Base-by-base conservation (phyloP, 208 protist genomes). In the Leishmania tarentolae region DNA sequence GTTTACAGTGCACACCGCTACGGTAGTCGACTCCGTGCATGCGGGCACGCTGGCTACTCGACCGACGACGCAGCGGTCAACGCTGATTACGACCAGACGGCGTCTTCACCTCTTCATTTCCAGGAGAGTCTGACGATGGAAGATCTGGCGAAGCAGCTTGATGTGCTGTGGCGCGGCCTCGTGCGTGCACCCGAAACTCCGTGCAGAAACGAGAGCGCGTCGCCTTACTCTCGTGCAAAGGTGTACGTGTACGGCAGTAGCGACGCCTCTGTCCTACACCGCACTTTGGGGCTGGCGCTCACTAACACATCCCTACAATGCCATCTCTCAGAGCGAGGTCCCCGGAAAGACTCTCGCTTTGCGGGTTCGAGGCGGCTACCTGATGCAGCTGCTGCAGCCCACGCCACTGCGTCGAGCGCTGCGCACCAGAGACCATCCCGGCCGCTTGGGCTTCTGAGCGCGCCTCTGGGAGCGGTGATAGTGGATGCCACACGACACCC, bases 211-310 rank as follows among this genome's bases (percentile, higher is more conserved):
- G 46, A 76, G 31, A 35, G 4, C 50, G 72, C 21, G 19, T 7
- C 50, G 35, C 50, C 19, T 47, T 35, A 35, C n/a, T 19, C 35
- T 37, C 52, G 53, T 9, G 42, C 74, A 8, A 61, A 78, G 74
- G 86, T 96, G 70, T 94, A 90, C 65, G 72, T 80, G 9, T 96
- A 96, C 79, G 93, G 93, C 65, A 87, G 74, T 68, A 75, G 50
- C 21, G 93, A 96, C 74, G 74, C 56, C 13, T 61, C 81, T 50
- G 93, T 94, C 28, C 83, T 96, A 46, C 85, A 84, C 46, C 63
- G 69, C 47, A 94, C 88, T 4, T 72, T 96, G 57, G 31, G 72
- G 17, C n/a, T 76, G 52, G 77, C 52, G 42, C 47, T 87, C 66
- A 78, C 70, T 8, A 28, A 21, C 52, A 1, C 78, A 76, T 28